Conservation (phyloP, 2,329 filamentous ascomycete species). For the Stromatinia cepivora region DNA sequence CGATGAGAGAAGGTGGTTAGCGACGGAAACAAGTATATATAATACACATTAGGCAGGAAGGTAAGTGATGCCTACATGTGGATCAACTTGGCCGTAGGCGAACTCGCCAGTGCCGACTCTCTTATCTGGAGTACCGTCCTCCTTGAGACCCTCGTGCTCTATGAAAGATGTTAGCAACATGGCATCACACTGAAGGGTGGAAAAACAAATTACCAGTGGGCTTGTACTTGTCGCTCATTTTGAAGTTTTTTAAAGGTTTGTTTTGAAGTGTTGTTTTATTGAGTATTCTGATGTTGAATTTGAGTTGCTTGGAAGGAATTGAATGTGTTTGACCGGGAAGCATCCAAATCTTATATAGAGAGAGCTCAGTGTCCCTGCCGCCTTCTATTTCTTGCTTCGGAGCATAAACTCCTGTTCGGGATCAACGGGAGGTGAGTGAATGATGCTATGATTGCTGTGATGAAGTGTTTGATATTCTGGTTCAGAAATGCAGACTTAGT, state of each 20-base stretch:
- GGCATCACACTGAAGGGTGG: not conserved
- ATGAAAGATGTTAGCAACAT: not conserved
- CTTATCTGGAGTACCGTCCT: constrained; percentile 46
- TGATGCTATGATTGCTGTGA: not conserved
- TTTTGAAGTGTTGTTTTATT: not conserved
- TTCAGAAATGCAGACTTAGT: not conserved
- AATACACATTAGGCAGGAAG: constrained; percentile 13
- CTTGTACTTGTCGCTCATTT: constrained; percentile 29
- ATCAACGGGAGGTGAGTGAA: not conserved
- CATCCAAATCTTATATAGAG: constrained; percentile 3
- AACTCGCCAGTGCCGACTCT: constrained; percentile 44
- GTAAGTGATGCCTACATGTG: not conserved
- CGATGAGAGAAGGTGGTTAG: not conserved
- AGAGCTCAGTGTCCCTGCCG: not conserved
- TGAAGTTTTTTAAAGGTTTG: constrained; percentile 20
- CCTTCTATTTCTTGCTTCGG: not conserved
- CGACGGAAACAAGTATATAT: not conserved
- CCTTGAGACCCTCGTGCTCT: constrained; percentile 47
- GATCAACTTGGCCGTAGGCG: constrained; percentile 12
- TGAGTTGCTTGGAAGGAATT: not conserved
- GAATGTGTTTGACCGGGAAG: not conserved
- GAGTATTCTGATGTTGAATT: not conserved
- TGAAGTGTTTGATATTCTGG: too few relatives aligned
- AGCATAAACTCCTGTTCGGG: not conserved
- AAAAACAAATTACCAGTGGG: constrained; percentile 24